These are phyloP conservation scores for Trichoderma breve DNA, from an alignment of 2,329 filamentous ascomycete species.

Conservation along the genomic window DNA sequence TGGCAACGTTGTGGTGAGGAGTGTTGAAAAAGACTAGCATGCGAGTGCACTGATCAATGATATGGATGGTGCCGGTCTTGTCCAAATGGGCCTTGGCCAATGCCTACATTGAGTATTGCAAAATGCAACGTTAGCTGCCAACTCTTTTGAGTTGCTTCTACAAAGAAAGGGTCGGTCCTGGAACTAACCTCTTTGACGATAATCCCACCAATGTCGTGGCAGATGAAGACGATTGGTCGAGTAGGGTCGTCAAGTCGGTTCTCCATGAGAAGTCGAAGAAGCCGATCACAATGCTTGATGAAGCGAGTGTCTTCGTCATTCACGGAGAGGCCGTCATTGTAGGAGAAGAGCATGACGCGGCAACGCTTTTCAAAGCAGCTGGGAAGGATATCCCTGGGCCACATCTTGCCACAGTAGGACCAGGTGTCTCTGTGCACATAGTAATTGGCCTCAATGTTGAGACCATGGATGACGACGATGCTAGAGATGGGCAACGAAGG, in stretches of 20 bases:
- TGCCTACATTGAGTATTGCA: background rate
- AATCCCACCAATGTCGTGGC: slow-evolving; percentile 17
- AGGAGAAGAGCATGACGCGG: slow-evolving; percentile 20
- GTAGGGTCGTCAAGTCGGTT: background rate
- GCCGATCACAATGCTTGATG: background rate
- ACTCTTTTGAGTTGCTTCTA: background rate
- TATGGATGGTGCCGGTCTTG: background rate
- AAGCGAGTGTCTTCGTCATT: slow-evolving; percentile 8
- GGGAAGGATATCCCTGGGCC: slow-evolving; percentile 18
- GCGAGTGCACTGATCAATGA: background rate
- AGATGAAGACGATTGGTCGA: slow-evolving; percentile 15
- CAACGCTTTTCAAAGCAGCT: background rate
- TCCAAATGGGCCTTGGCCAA: slow-evolving; percentile 3
- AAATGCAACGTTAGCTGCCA: background rate
- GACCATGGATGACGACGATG: slow-evolving; percentile 12
- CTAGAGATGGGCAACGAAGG: background rate
- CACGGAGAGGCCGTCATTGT: background rate
- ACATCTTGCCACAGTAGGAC: background rate
- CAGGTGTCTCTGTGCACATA: slow-evolving; percentile 12
- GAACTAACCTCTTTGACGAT: slow-evolving; percentile 16
- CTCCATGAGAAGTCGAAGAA: slow-evolving; percentile 11
- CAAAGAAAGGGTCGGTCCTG: background rate
- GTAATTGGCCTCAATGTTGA: slow-evolving; percentile 15
- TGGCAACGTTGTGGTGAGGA: slow-evolving; percentile 13
- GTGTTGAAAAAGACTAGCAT: slow-evolving; percentile 19